Base-by-base conservation (phyloP, 306 rosid species). In the Pachyrhizus erosus region DNA sequence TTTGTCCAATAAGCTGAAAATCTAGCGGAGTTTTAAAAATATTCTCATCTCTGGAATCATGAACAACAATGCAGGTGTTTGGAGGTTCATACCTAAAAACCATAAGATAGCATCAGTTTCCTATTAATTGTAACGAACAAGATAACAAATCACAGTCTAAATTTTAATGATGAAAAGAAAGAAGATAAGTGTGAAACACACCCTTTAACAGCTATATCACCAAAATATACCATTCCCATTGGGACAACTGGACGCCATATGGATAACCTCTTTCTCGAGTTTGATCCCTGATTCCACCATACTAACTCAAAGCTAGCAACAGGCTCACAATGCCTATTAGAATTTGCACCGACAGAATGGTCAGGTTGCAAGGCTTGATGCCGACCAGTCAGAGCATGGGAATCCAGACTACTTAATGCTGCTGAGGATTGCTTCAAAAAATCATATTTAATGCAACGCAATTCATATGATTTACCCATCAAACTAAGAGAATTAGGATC, bases 181-280 rank as follows among this genome's bases (percentile, higher is more conserved):
- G 85, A 68, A 26, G 27, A 7, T 54, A 20, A 69, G 73, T 68
- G 42, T 57, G 78, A 42, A 83, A 80, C 85, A 54, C 74, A 96
- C 99, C 98, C 94, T 69, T 76, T 77, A 77, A 96, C 91, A 79
- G 97, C 98, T 83, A 91, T 84, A 82, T 96, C 98, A 37, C 99
- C 99, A 83, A 96, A 92, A 85, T 92, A 93, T 75, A 96, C 51
- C 92, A 85, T 96, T 77, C 98, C 96, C 75, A 42, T 87, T 2
- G 96, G 96, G 42, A 96, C 93, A 77, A 85, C 85, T 33, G 99
- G 99, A 67, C 99, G 98, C 99, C 99, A 96, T 73, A 96, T 88
- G 64, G 99, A 96, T 57, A 96, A 58, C 78, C 73, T 84, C 77
- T 93, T 96, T 84, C 94, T 89, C 13, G 96, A 75, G 87, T 86